A percentile compares a stretch with the other conserved stretches of the same genome.
phyloP scores from a whole-genome alignment of 352 stramenopile species.

The Globisporangium abappressorium region DNA sequence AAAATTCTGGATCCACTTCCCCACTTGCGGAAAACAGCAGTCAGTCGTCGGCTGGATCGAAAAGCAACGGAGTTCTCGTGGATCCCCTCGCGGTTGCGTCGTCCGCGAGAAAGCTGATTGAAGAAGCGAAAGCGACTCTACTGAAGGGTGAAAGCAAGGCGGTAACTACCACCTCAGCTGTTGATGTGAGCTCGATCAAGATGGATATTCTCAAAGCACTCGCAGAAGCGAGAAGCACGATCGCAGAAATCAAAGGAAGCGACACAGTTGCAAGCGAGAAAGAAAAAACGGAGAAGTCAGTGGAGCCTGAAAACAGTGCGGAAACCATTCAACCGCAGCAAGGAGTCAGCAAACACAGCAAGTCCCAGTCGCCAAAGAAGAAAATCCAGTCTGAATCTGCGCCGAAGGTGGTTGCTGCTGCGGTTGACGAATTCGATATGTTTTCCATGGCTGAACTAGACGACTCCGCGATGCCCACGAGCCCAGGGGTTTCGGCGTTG shows the following conservation, averaged over 20 bases:
- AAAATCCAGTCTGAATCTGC: neutral
- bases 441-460: constrained; percentile 77
- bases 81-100: constrained; percentile 8
- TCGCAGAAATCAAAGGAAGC: constrained; percentile 57
- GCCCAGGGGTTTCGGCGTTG: constrained; percentile 27
- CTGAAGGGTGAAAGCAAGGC: constrained; percentile 1
- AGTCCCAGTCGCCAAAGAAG: constrained; percentile 17
- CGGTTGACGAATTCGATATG: constrained; percentile 85
- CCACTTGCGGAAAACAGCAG: constrained; percentile 10
- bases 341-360: neutral
- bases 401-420: neutral
- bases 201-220: constrained; percentile 77
- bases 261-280: neutral
- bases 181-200: constrained; percentile 80
- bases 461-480: constrained; percentile 35
- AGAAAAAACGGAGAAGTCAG: constrained; percentile 3
- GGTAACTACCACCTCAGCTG: constrained; percentile 12
- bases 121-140: constrained; percentile 10
- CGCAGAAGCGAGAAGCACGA: constrained; percentile 67
- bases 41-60: neutral
- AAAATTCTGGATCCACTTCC: constrained; percentile 1
- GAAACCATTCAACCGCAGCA: neutral
- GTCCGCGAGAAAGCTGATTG: constrained; percentile 13
- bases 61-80: neutral
- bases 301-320: neutral